These are phyloP conservation scores for Pleurotus djamor DNA, from an alignment of 768 basidiomycete genomes.

Conservation along the genomic window DNA sequence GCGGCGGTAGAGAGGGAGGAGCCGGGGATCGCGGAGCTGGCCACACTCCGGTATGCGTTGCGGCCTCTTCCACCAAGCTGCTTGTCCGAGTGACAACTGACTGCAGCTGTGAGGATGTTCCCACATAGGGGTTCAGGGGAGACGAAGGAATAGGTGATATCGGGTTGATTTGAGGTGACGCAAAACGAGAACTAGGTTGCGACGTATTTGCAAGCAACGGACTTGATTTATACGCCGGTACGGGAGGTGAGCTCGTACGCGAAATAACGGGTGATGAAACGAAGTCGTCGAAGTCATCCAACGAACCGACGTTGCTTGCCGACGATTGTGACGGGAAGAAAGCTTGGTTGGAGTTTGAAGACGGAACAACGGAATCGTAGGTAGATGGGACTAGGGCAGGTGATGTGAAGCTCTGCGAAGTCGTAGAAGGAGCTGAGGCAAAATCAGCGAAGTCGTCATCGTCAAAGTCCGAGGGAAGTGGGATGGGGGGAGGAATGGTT, in stretches of 20 bases:
- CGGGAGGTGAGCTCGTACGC: conserved; percentile 46
- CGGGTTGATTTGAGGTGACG: conserved; percentile 11
- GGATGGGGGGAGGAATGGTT: conserved; percentile 10
- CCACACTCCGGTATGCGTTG: conserved; percentile 36
- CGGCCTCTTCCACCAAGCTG: conserved; percentile 56
- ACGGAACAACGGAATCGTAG: conserved; percentile 12
- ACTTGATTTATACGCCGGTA: conserved; percentile 31
- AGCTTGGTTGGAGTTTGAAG: conserved; percentile 14
- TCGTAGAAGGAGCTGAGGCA: conserved; percentile 16
- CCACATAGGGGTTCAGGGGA: background rate
- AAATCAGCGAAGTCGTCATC: conserved; percentile 14
- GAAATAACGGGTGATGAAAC: conserved; percentile 29
- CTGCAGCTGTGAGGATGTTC: conserved; percentile 20
- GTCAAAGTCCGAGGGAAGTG: background rate
- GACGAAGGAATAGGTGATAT: background rate
- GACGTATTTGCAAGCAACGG: background rate
- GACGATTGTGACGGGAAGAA: conserved; percentile 19
- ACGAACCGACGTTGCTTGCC: conserved; percentile 19
- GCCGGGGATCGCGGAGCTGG: conserved; percentile 46
- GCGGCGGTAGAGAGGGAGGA: conserved; percentile 36
- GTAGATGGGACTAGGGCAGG: conserved; percentile 11
- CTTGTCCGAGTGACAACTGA: conserved; percentile 52
- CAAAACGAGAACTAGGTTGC: conserved; percentile 21
- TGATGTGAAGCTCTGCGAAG: conserved; percentile 10
- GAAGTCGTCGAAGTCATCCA: conserved; percentile 49